Evolutionary conservation across 208 protist species (phyloP), one percentile per base, ranked within the genome.

Genomic region (Trypanosoma mega): DNA sequence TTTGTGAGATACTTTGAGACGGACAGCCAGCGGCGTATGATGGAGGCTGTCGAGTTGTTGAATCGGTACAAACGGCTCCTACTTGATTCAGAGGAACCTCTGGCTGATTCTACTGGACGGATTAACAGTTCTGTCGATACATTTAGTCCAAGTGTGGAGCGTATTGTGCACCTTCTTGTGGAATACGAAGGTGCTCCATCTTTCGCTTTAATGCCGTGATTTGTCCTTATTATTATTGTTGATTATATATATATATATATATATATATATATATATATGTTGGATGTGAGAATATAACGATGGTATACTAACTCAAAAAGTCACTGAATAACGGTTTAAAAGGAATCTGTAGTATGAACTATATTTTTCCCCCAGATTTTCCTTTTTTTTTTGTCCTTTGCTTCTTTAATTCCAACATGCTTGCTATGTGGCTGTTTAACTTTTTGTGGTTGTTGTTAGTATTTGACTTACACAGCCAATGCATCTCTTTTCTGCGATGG

Each of bases 1-100:
- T 71, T 71, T 56, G 41, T 71, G 0, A 21, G 59, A n/a, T 71
- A 64, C 29, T 71, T 64, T 31, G 49, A 36, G 8, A 53, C 39
- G 16, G 23, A 60, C 43, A 31, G 56, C 12, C 56, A 64, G 1
- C 30, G 49, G 7, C 55, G 56, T 20, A 58, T 71, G 36, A 44
- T 71, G 24, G 64, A 64, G 18, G 64, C 64, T 27, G 37, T 71
- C 46, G 49, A 58, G 9, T 23, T 58, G 21, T 21, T 71, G 37
- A 45, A 46, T 24, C 55, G 18, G 18, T 39, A 71, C 31, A 23
- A 56, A 16, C 1, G 31, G 24, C 2, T 51, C 18, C 57, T 71
- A 46, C 20, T 0, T 41, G 26, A n/a, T 26, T 2, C 20, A 24
- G 2, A 37, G 26, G 11, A 33, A 16, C 2, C 1, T 18, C 14